Conservation (phyloP, 305 asterid species). For the Fraxinus greggii region DNA sequence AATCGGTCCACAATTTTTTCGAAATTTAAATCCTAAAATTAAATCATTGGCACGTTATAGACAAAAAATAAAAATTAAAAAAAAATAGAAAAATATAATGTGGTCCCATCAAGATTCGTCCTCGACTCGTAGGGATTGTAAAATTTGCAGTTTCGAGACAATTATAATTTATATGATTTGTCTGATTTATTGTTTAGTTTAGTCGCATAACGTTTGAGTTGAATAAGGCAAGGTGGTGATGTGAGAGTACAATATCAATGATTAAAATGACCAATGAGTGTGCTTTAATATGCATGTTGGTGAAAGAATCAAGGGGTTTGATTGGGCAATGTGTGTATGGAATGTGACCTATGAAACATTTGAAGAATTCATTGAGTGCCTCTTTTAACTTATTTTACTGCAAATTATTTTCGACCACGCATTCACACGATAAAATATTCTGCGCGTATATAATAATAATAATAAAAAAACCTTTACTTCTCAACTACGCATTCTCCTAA, state of each 20-base stretch:
- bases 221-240: not conserved
- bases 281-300: conserved; percentile 19
- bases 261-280: conserved; percentile 23
- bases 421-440: too few relatives aligned
- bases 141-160: not conserved
- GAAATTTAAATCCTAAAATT: not conserved
- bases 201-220: not conserved
- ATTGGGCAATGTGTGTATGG: conserved; percentile 20
- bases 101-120: not conserved
- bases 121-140: not conserved
- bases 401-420: too few relatives aligned
- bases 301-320: conserved; percentile 13
- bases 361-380: conserved; percentile 24
- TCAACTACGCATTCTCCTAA: too few relatives aligned
- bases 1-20: not conserved
- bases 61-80: not conserved
- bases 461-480: too few relatives aligned
- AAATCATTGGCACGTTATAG: not conserved
- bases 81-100: not conserved
- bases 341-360: conserved; percentile 33
- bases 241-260: conserved; percentile 24
- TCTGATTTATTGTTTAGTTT: not conserved
- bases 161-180: not conserved
- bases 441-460: too few relatives aligned
- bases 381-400: too few relatives aligned